phyloP scores from a whole-genome alignment of 2,329 filamentous ascomycete genomes.

The Aspergillus ochraceus region DNA sequence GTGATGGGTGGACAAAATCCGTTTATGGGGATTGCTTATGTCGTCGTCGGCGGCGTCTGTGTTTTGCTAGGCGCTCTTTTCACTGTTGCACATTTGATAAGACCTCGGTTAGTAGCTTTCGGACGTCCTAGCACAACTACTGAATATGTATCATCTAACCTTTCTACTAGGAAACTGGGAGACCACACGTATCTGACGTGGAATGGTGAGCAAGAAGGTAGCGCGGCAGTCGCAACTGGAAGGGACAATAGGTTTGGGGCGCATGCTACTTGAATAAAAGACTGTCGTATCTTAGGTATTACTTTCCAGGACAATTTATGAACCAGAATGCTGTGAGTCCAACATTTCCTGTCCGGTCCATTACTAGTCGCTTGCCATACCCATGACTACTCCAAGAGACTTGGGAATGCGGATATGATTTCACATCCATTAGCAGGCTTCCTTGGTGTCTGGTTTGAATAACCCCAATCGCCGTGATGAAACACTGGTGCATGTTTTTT shows the following conservation, averaged over 20 bases:
- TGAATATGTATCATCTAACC: not conserved
- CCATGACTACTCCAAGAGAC: not conserved
- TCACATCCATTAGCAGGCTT: too few relatives aligned
- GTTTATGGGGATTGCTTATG: slow-evolving; percentile 93
- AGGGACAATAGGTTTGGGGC: slow-evolving; percentile 55
- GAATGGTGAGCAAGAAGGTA: slow-evolving; percentile 71
- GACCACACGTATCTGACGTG: slow-evolving; percentile 97
- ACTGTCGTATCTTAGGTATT: not conserved
- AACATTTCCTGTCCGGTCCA: not conserved
- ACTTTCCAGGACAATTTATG: not conserved
- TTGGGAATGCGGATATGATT: too few relatives aligned
- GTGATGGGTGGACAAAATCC: slow-evolving; percentile 94
- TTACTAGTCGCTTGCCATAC: not conserved
- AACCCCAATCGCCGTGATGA: not conserved
- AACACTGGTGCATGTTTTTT: not conserved
- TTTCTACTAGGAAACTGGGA: slow-evolving; percentile 76
- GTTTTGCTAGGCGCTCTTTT: slow-evolving; percentile 86
- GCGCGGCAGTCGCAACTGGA: slow-evolving; percentile 55
- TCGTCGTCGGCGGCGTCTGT: slow-evolving; percentile 91
- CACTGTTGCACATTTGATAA: slow-evolving; percentile 85
- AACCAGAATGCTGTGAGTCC: not conserved
- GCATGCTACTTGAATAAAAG: slow-evolving; percentile 17
- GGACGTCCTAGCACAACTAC: not conserved
- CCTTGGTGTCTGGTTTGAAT: too few relatives aligned
- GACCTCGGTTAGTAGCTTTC: slow-evolving; percentile 66